Conservation (phyloP, 495 filamentous ascomycete genomes). For the Lasiosphaeriaceae sp. region DNA sequence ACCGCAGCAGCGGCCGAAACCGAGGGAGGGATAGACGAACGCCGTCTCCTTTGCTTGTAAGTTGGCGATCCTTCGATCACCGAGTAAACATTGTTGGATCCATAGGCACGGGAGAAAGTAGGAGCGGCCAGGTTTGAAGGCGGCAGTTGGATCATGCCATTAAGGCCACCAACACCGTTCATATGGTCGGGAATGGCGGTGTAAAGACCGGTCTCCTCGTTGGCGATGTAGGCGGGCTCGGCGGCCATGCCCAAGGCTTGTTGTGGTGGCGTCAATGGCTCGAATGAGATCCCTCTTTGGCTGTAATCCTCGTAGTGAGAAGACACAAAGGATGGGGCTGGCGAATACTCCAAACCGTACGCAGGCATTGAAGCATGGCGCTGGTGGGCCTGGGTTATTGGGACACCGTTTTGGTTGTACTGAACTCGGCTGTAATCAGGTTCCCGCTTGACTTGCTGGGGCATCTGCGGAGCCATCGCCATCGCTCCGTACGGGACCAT, state of each 20-base stretch:
- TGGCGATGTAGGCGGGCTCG: constrained; percentile 95
- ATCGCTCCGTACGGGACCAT: constrained; percentile 72
- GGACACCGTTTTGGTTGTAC: constrained; percentile 88
- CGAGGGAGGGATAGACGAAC: constrained; percentile 83
- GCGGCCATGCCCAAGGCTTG: constrained; percentile 70
- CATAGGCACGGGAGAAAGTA: constrained; percentile 72
- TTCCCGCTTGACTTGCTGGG: constrained; percentile 77
- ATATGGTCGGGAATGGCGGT: constrained; percentile 84
- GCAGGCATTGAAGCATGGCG: constrained; percentile 96
- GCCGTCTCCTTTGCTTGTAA: constrained; percentile 92
- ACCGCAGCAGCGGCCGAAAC: constrained; percentile 61
- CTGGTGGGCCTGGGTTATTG: constrained; percentile 74
- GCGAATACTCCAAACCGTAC: constrained; percentile 91
- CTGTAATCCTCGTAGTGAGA: constrained; percentile 97
- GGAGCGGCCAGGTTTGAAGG: constrained; percentile 77
- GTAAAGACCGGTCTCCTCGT: constrained; percentile 94
- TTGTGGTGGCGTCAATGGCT: constrained; percentile 93
- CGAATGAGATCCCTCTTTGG: constrained; percentile 91
- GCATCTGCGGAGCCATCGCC: constrained; percentile 54
- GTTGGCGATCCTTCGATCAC: constrained; percentile 97
- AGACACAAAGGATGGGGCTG: constrained; percentile 93
- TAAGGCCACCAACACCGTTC: constrained; percentile 55
- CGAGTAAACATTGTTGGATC: constrained; percentile 79
- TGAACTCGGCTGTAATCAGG: constrained; percentile 68
- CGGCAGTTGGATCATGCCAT: constrained; percentile 86